Base-by-base conservation (phyloP, 371 early-diverging fungal species). In the Dinochytrium kinnereticum region DNA sequence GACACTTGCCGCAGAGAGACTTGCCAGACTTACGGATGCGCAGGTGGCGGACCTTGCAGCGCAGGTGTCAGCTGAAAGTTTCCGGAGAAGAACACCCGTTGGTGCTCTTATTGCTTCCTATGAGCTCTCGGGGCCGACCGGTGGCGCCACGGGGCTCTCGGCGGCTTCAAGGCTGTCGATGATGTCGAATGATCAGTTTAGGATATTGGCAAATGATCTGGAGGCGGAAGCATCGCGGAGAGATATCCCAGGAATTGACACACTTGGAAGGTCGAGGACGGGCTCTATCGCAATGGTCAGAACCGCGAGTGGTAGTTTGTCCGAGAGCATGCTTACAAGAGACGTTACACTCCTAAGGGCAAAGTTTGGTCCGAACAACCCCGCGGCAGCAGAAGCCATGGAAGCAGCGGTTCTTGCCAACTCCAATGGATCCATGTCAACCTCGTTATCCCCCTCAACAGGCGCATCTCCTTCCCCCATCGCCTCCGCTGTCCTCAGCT, bases 161-260 rank as follows among this genome's bases (percentile, higher is more conserved):
- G 73, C 77, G 15, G 68, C 73, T 19, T 69, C 77, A 24, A 36
- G 77, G 0, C 64, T 76, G 10, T 72, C 77, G 17, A 57, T 57
- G 37, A 72, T 76, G 77, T 68, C 72, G 10, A 69, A 76, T 66
- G 72, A 72, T 21, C 69, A 76, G 49, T 76, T 76, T 40, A 39
- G 59, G 50, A 40, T 76, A 30, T 69, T 76, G 31, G 73, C 77
- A 36, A 69, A 70, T 36, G 77, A 76, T 64, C 57, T 76, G 26
- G 72, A 76, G 38, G 55, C 67, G 7, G 77, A 76, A 49, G 77
- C 77, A 15, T 24, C 49, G 1, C 68, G 73, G 31, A 40, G 77
- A 64, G 70, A 76, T 40, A 72, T 76, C 28, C 77, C 77, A 19
- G 77, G 77, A 15, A 72, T 76, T 38, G 69, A 76, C 65, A 70